Evolutionary conservation across 1,139 yeast genomes (phyloP), one percentile per base, ranked within the genome.

Genomic region (Candida freyschussii): DNA sequence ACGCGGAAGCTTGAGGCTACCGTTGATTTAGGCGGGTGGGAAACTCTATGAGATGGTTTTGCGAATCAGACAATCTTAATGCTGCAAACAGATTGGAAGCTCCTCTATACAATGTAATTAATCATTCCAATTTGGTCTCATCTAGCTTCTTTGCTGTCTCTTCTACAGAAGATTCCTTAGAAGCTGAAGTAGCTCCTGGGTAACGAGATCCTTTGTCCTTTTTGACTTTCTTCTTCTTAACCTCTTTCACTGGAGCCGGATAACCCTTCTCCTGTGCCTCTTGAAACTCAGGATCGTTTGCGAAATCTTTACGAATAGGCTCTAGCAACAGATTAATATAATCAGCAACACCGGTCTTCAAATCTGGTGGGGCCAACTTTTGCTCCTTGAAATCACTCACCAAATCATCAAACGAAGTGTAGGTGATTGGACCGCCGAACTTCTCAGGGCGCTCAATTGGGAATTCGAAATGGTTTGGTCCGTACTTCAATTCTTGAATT

Each of bases 21-120:
- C 7, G 60, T 79, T 22, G 97, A 91, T 57, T 75, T 83, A 21
- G 97, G 97, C 10, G 97, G 97, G 1, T 91, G 98, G 98, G 93
- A 83, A 48, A 85, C 96, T 1, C 63, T 89, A 52, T 89, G 63
- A 53, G n/a, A n/a, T n/a, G n/a, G n/a, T 17, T 22, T 17, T 19
- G 7, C 13, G 23, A 19, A 18, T 14, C 17, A 19, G 19, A 32
- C 13, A 24, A 29, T 24, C 21, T 20, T 24, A 6, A n/a, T n/a
- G n/a, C n/a, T n/a, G n/a, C n/a, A n/a, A n/a, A n/a, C n/a, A n/a
- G n/a, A n/a, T n/a, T n/a, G n/a, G n/a, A n/a, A 21, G 32, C 15
- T 20, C 11, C 13, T 7, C 8, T 22, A 16, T 4, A 8, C n/a
- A n/a, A n/a, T n/a, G n/a, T n/a, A n/a, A n/a, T n/a, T n/a, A n/a